Base-by-base conservation (phyloP, 2,329 filamentous ascomycete species). In the Colletotrichum tropicicola region DNA sequence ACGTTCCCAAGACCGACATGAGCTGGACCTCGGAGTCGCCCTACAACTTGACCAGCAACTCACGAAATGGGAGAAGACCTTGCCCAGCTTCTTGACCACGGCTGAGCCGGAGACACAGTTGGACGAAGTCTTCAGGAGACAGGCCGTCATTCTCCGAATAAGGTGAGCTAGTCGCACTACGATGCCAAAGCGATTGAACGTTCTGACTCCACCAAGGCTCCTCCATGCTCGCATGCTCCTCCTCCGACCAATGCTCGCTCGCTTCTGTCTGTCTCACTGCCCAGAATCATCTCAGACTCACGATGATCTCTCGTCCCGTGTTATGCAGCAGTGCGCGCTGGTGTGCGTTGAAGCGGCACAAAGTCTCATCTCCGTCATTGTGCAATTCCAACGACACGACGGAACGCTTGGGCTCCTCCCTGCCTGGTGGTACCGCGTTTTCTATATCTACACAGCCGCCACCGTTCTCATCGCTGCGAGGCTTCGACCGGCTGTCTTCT, bases 371-470 rank as follows among this genome's bases (percentile, higher is more conserved):
- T 58, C 71, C 0, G 68, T 70, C 1, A 69, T 79, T 1, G 68
- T 73, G 1, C 56, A 73, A 12, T 71, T 77, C 41, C 74, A 76
- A n/a, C 66, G 69, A 0, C 62, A 69, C 6, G 74, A 79, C 6
- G 72, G 70, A 5, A 75, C 73, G 0, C 70, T 78, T 1, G 76
- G 76, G 0, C 67, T 78, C 0, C 67, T 79, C 0, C 78, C 77
- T 2, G 76, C 77, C 0, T 80, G 78, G 78, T 79, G 78, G 78
- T 78, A 80, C 44, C 69, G 77, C 1, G 70, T 79, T 0, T 79
- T 77, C 59, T 79, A 78, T 15, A 67, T 79, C 15, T 78, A 77
- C 69, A 74, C 76, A 0, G 77, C 78, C 0, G 75, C 77, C 1
- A 78, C 74, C 0, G 70, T 79, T 0, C 70, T 80, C 2, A 75